Percentiles rank a stretch among this genome's conserved stretches.
Evolutionary conservation across 495 filamentous ascomycete genomes (phyloP).

Genomic region (Aspergillus ostianus): DNA sequence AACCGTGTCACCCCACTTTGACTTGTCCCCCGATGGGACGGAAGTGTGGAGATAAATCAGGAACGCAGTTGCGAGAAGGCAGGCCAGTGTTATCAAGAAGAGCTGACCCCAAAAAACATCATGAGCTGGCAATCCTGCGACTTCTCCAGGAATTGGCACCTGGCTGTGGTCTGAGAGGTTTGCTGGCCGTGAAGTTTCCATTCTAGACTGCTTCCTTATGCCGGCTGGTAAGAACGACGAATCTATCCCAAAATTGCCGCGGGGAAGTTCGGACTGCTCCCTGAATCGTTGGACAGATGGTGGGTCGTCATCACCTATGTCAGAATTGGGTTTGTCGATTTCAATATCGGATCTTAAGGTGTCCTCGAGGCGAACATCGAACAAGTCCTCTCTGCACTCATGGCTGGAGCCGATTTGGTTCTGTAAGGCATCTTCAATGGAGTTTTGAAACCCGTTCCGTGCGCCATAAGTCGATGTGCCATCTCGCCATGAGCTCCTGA

Average conservation of each 20-base stretch:
- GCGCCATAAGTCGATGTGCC: slow-evolving; percentile 30
- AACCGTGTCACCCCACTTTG: slow-evolving; percentile 81
- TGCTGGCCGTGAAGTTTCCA: slow-evolving; percentile 38
- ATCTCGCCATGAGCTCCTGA: slow-evolving; percentile 56
- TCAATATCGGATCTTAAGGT: slow-evolving; percentile 47
- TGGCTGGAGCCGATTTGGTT: slow-evolving; percentile 54
- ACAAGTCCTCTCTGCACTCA: slow-evolving; percentile 61
- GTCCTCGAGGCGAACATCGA: slow-evolving; percentile 84
- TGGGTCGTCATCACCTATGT: slow-evolving; percentile 64
- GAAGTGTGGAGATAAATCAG: slow-evolving; percentile 87
- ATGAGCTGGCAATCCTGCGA: slow-evolving; percentile 60
- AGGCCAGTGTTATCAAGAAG: slow-evolving; percentile 79
- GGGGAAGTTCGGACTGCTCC: slow-evolving; percentile 42
- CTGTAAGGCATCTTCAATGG: slow-evolving; percentile 22
- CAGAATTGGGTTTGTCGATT: slow-evolving; percentile 54
- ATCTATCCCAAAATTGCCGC: slow-evolving; percentile 30
- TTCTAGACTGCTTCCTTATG: slow-evolving; percentile 40
- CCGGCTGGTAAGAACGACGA: slow-evolving; percentile 47
- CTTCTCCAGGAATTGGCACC: slow-evolving; percentile 47
- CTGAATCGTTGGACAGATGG: slow-evolving; percentile 85
- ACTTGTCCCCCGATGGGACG: slow-evolving; percentile 56
- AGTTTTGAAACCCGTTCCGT: slow-evolving; percentile 27
- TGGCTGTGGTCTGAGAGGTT: slow-evolving; percentile 42
- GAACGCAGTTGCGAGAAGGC: slow-evolving; percentile 81
- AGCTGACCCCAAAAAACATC: slow-evolving; percentile 91